These are phyloP conservation scores for Pneumocystis sp. DNA, from an alignment of 1,139 yeast genomes.

Conservation along the genomic window DNA sequence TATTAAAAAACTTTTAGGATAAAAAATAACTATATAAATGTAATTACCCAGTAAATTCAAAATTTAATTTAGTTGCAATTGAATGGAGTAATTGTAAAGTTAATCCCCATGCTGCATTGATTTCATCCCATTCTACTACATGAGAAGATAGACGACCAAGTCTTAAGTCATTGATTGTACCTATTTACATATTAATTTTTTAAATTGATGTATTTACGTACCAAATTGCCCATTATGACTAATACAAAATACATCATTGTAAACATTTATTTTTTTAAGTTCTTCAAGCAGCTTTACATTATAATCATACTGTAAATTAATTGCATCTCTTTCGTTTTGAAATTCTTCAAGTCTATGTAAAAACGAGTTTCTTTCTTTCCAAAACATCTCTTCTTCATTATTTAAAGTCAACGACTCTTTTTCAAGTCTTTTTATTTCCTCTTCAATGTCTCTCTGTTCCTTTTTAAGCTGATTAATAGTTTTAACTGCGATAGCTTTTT, in stretches of 20 bases:
- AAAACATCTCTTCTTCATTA: conserved; percentile 15
- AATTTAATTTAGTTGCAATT: conserved; percentile 41
- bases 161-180: conserved; percentile 22
- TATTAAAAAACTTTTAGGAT: background rate
- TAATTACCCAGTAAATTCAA: conserved; percentile 33
- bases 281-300: conserved; percentile 23
- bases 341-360: conserved; percentile 13
- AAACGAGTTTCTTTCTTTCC: conserved; percentile 14
- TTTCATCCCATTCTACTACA: conserved; percentile 72
- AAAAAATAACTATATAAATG: background rate
- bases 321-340: conserved; percentile 15
- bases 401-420: conserved; percentile 23
- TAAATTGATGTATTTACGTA: conserved; percentile 52
- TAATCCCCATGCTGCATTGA: conserved; percentile 87
- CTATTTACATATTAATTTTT: background rate
- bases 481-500: conserved; percentile 20
- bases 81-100: conserved; percentile 55
- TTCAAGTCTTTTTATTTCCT: conserved; percentile 25
- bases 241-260: conserved; percentile 65
- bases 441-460: conserved; percentile 19
- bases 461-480: conserved; percentile 24
- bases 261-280: conserved; percentile 62
- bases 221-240: conserved; percentile 75
- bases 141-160: conserved; percentile 47
- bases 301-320: conserved; percentile 13